phyloP scores from a whole-genome alignment of 2,329 filamentous ascomycete species.

The Claviceps sp. region DNA sequence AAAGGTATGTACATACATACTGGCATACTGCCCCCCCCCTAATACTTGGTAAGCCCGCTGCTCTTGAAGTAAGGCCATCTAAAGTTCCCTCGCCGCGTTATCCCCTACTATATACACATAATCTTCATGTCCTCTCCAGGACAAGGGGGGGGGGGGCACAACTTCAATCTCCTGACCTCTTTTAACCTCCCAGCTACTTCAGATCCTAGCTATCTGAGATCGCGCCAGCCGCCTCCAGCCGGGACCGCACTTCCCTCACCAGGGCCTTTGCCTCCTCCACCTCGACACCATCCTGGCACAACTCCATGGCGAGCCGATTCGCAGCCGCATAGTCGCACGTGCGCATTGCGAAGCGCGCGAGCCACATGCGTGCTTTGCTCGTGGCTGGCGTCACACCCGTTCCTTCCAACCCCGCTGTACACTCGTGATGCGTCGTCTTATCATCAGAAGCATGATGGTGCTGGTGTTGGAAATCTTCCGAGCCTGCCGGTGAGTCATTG shows the following conservation, averaged over 20 bases:
- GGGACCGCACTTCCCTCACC: conserved; percentile 70
- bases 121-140: too few species aligned
- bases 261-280: conserved; percentile 94
- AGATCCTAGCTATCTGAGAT: not conserved
- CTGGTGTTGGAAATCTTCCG: conserved; percentile 21
- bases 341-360: conserved; percentile 69
- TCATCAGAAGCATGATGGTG: conserved; percentile 12
- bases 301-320: conserved; percentile 70
- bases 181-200: not conserved
- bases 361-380: conserved; percentile 85
- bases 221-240: conserved; percentile 42
- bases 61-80: too few species aligned
- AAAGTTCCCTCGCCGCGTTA: too few species aligned
- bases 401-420: conserved; percentile 27
- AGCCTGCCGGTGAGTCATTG: conserved; percentile 34
- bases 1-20: too few species aligned
- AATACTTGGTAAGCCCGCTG: too few species aligned
- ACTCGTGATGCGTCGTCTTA: conserved; percentile 8
- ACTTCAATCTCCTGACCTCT: too few species aligned
- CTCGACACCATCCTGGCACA: conserved; percentile 91
- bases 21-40: too few species aligned
- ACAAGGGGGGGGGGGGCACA: too few species aligned
- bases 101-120: too few species aligned
- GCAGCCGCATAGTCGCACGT: conserved; percentile 63
- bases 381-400: conserved; percentile 86